Evolutionary conservation across 176 grass and related monocot genomes (phyloP).

Genomic region (Stipa capillata): DNA sequence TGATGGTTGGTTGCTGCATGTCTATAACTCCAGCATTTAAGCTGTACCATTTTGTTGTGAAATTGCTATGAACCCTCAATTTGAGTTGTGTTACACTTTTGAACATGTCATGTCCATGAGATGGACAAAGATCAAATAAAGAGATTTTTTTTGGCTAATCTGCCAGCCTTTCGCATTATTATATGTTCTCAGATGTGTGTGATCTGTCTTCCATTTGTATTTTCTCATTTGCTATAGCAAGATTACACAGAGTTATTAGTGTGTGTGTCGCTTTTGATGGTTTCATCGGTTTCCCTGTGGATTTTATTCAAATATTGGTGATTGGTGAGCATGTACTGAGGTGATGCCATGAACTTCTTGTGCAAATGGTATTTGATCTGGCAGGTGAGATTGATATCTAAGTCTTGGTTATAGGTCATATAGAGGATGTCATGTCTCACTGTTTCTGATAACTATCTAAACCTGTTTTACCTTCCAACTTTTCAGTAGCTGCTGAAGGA

Average conservation of each 20-base stretch:
- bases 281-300: neutral
- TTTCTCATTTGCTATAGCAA: neutral
- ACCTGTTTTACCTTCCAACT: neutral
- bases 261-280: neutral
- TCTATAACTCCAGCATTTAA: slow-evolving; percentile 18
- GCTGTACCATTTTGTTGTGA: slow-evolving; percentile 17
- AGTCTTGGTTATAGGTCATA: neutral
- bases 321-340: neutral
- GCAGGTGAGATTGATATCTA: slow-evolving; percentile 3
- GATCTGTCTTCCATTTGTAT: neutral
- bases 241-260: neutral
- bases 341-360: neutral
- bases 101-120: slow-evolving; percentile 12
- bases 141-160: neutral
- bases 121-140: slow-evolving; percentile 40
- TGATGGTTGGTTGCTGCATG: slow-evolving; percentile 19
- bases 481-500: neutral
- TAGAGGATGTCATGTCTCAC: neutral
- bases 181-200: neutral
- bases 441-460: neutral
- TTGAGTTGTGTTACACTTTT: slow-evolving; percentile 3
- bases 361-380: neutral
- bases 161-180: neutral
- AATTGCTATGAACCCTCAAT: slow-evolving; percentile 12
- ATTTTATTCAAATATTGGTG: neutral